Conservation (phyloP, 352 stramenopile species). For the Phytopythium boreale region DNA sequence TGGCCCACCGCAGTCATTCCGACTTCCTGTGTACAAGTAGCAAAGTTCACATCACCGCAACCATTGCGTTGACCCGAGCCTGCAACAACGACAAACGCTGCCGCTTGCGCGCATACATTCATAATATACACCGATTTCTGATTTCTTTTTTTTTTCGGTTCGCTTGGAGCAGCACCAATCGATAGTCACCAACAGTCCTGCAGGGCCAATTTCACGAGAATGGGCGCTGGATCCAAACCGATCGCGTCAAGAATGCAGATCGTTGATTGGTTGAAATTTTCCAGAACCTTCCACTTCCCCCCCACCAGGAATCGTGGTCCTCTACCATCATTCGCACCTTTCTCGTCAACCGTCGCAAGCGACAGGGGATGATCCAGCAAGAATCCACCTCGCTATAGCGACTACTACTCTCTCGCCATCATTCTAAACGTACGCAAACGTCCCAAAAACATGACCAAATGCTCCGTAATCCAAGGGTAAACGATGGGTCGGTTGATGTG, state of each 20-base stretch:
- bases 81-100: too few relatives aligned
- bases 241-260: not conserved
- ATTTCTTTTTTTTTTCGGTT: conserved; percentile 1
- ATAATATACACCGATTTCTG: not conserved
- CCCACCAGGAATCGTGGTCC: not conserved
- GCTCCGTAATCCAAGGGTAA: conserved; percentile 9
- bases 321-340: conserved; percentile 5
- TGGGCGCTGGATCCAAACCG: conserved; percentile 1
- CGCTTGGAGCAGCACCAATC: not conserved
- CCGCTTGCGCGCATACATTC: too few relatives aligned
- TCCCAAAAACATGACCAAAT: not conserved
- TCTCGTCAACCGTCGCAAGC: conserved; percentile 3
- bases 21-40: too few relatives aligned
- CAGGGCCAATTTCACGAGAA: not conserved
- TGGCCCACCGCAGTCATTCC: not conserved
- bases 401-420: not conserved
- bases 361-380: not conserved
- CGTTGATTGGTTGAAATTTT: conserved; percentile 1
- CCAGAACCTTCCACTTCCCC: not conserved
- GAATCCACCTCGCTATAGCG: not conserved
- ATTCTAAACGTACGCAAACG: not conserved
- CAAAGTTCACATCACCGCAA: not conserved
- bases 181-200: not conserved
- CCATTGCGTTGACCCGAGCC: too few relatives aligned
- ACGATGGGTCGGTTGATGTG: not conserved